Base-by-base conservation (phyloP, 23 red algal species). In the Chondrus crispus region DNA sequence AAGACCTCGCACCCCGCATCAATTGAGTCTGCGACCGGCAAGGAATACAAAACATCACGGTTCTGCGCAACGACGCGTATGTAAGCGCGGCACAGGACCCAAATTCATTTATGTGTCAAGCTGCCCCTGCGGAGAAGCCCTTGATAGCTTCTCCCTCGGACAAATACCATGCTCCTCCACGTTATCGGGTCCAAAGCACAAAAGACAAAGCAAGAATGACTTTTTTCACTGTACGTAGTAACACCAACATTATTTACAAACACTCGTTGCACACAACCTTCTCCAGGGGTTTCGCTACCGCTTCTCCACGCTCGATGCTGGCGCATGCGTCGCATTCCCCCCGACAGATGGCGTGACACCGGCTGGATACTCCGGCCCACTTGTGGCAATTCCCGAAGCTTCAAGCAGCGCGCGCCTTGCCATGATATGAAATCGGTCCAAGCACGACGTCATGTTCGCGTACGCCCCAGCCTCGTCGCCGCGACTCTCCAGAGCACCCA, bases 401-500 rank as follows among this genome's bases (percentile, higher is more conserved):
- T 95, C 66, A 20, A 71, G 42, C 48, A 84, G 62, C 57, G 84
- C 86, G 43, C 94, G 50, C 44, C 83, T 81, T n/a, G 94, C 94
- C 94, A 96, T 92, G 22, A 96, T 81, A 36, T 96, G 94, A 48
- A 96, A 96, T 29, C 94, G 62, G 29, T 96, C 87, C 28, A 96
- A 39, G 47, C 94, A 96, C 9, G 70, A 46, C 12, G 86, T 91
- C 88, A 96, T 91, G 13, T 81, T 85, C 28, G 60, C 87, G 46
- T 85, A 96, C 46, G 88, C 74, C 38, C 33, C 85, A 18, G 35
- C 38, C 32, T 85, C 80, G 19, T 36, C 66, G 16, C 78, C 58
- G 13, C 68, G 79, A 30, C 60, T 70, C 52, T 94, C 92, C 58
- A 94, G 66, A 26, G 85, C 86, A 26, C 44, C 73, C 88, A 95